Evolutionary conservation across 345 rosid genomes (phyloP), one percentile per base, ranked within the genome.

Genomic region (Populus euphratica): DNA sequence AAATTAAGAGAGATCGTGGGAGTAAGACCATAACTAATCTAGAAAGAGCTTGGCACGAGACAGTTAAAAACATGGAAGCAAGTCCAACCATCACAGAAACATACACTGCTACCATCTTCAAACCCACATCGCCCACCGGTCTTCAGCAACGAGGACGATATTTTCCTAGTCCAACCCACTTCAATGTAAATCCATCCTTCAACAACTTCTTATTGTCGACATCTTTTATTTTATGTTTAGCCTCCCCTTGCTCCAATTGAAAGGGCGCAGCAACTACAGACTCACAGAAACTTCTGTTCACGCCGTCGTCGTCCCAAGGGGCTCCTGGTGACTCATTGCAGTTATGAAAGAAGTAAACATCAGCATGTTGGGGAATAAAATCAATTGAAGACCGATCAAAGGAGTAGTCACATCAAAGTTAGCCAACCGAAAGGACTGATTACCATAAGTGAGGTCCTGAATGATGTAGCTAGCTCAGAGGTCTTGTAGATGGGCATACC

Each of bases 111-210:
- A 27, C 35, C 73, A 4, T 71, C 70, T 43, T 77, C 74, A 23
- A 69, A 38, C 59, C 89, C 84, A 23, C 86, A 85, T 4, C 7
- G 27, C 4, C 83, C 88, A 5, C 84, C 80, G 16, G 83, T 87
- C n/a, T 67, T 17, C 5, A 70, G 56, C 86, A 83, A 23, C 50
- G 39, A 43, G 13, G 75, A 63, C 80, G 83, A 17, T 73, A 18
- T 10, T 69, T 5, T 68, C 77, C 78, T 18, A 77, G 27, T 25
- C 75, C 80, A 18, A 36, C 54, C 87, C 87, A 85, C 44, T 77
- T 70, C 77, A 83, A 50, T 4, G 69, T 18, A 78, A 85, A 77
- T 18, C 82, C 82, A 10, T 69, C 73, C 18, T 35, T 27, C 72
- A 72, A 72, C 47, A 50, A 43, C 72, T 85, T 70, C 5, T 41